Evolutionary conservation across 306 rosid species (phyloP).

Genomic region (Castanopsis chinensis): DNA sequence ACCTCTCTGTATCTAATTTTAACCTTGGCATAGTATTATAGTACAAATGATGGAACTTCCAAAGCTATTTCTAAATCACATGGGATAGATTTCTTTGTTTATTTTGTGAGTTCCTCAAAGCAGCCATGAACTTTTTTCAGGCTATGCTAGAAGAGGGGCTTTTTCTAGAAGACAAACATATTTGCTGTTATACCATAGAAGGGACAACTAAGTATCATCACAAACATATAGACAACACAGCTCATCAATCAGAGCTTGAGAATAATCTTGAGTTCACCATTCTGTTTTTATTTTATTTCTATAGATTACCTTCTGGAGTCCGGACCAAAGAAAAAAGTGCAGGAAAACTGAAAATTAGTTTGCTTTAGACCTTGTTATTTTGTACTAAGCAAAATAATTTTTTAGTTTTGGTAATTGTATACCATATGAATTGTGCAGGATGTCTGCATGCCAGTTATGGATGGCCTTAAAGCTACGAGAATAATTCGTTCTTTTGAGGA

Average conservation of each 20-base stretch:
- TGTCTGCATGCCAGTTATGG: conserved; percentile 92
- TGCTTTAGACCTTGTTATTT: background rate
- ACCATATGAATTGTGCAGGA: conserved; percentile 47
- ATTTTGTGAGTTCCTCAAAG: background rate
- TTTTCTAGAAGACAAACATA: background rate
- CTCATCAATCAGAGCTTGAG: too few species aligned
- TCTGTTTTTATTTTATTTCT: too few species aligned
- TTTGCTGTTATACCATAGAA: background rate
- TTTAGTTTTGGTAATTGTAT: background rate
- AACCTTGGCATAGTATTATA: background rate
- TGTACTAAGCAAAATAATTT: background rate
- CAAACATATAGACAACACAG: background rate
- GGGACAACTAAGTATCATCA: background rate
- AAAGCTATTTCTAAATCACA: background rate
- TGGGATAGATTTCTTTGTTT: background rate
- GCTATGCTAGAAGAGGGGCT: background rate
- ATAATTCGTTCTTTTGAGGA: conserved; percentile 86
- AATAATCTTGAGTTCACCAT: too few species aligned
- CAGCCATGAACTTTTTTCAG: background rate
- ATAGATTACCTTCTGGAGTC: too few species aligned
- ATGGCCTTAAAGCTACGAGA: conserved; percentile 88
- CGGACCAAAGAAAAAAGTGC: background rate
- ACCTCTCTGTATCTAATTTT: background rate
- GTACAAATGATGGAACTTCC: background rate
- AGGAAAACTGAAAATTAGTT: background rate